phyloP scores from a whole-genome alignment of 2,329 filamentous ascomycete genomes.

The Nannizziopsis barbatae region DNA sequence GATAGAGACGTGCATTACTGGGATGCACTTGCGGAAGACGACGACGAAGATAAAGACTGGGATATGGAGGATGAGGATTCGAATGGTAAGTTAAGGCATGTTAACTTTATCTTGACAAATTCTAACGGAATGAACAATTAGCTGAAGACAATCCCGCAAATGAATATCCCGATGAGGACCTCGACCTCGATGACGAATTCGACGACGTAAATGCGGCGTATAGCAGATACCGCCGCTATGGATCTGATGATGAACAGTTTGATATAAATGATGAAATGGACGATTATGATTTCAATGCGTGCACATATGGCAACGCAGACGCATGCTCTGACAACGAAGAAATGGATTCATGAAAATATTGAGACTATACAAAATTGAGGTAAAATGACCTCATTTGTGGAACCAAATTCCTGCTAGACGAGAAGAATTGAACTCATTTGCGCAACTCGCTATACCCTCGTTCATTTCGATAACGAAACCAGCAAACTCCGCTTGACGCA shows the following conservation, averaged over 20 bases:
- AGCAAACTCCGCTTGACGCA: too few relatives aligned
- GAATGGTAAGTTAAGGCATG: slow-evolving; percentile 38
- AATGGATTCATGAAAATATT: background rate
- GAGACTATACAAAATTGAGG: background rate
- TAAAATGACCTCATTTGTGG: too few relatives aligned
- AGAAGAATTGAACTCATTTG: too few relatives aligned
- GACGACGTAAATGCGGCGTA: slow-evolving; percentile 31
- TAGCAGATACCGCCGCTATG: slow-evolving; percentile 31
- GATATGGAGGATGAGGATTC: slow-evolving; percentile 53
- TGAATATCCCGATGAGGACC: slow-evolving; percentile 42
- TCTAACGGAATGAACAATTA: slow-evolving; percentile 16
- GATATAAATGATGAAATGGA: slow-evolving; percentile 28
- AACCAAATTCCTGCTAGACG: too few relatives aligned
- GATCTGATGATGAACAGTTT: slow-evolving; percentile 38
- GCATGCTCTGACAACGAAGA: background rate
- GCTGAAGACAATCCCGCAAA: slow-evolving; percentile 42
- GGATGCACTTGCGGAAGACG: slow-evolving; percentile 45
- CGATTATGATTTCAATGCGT: slow-evolving; percentile 7
- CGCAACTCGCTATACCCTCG: too few relatives aligned
- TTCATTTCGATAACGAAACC: too few relatives aligned
- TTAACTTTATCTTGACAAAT: background rate
- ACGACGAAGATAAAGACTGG: slow-evolving; percentile 43
- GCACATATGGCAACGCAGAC: background rate
- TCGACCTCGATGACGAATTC: slow-evolving; percentile 38
- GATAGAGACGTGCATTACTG: slow-evolving; percentile 42